A percentile compares a stretch with the other conserved stretches of the same genome.
phyloP scores from a whole-genome alignment of 129 eudicot species.

The Saposhnikovia divaricata region DNA sequence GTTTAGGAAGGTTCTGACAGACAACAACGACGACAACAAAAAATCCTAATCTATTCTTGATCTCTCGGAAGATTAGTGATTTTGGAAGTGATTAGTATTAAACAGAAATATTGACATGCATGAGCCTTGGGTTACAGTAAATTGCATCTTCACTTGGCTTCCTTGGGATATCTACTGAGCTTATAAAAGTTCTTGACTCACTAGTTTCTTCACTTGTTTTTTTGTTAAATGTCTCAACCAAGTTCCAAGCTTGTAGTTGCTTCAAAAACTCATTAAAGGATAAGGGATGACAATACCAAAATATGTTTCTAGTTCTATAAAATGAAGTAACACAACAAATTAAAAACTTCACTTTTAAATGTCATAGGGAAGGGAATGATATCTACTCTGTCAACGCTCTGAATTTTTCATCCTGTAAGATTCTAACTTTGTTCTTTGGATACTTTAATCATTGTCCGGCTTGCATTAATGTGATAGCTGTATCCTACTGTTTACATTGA shows the following conservation, averaged over 20 bases:
- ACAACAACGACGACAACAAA: no score
- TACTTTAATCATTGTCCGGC: no score
- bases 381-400: no score
- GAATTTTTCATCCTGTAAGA: no score
- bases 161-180: not conserved
- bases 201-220: constrained; percentile 7
- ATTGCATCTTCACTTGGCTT: constrained; percentile 10
- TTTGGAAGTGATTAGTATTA: constrained; percentile 37
- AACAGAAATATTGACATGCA: constrained; percentile 20
- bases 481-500: no score
- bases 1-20: constrained; percentile 38
- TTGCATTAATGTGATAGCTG: no score
- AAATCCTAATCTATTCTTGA: constrained; percentile 20
- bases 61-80: constrained; percentile 23
- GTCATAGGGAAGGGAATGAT: no score
- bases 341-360: no score
- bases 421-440: no score
- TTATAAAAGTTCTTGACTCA: not conserved
- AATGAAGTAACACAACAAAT: not conserved
- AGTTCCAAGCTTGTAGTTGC: constrained; percentile 51
- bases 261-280: constrained; percentile 72
- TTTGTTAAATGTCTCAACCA: constrained; percentile 34
- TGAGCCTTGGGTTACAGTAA: not conserved
- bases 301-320: not conserved
- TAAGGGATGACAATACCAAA: constrained; percentile 20